Percentiles rank a stretch among this genome's conserved stretches.
These are phyloP conservation scores for Takakia lepidozioides DNA, from an alignment of 225 moss, liverwort and hornwort genomes.

Conservation along the genomic window DNA sequence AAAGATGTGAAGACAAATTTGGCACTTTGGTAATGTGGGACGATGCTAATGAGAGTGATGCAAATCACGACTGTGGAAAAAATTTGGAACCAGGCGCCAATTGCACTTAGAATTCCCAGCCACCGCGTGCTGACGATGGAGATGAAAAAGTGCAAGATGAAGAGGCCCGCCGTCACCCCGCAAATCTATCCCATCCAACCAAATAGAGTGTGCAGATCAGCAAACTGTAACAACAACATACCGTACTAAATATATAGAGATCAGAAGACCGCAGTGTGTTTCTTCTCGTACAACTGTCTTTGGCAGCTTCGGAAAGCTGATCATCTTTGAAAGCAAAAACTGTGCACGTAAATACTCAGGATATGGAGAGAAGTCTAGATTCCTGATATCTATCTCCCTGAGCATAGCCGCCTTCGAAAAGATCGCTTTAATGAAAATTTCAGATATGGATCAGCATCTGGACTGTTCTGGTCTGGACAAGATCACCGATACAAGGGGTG, in stretches of 20 bases:
- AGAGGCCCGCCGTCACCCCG: constrained; percentile 22
- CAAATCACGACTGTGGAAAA: constrained; percentile 18
- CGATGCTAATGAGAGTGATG: constrained; percentile 17
- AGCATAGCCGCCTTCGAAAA: no score
- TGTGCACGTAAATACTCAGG: no score
- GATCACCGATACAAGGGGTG: no score
- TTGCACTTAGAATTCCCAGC: constrained; percentile 17
- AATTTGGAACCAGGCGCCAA: constrained; percentile 34
- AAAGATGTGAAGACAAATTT: constrained; percentile 33
- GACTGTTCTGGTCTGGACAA: no score
- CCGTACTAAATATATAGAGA: background rate
- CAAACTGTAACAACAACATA: no score
- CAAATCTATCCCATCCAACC: no score
- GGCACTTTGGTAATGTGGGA: constrained; percentile 21
- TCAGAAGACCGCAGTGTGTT: background rate
- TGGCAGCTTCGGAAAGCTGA: no score
- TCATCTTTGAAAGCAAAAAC: background rate
- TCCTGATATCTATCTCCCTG: no score
- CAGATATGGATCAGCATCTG: no score
- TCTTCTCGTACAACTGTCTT: no score
- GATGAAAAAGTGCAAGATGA: constrained; percentile 19
- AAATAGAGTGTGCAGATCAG: background rate
- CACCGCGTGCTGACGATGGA: constrained; percentile 23
- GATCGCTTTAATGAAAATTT: no score
- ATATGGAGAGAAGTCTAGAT: no score